phyloP scores from a whole-genome alignment of 2,329 filamentous ascomycete genomes.

The Neonectria coccinea region DNA sequence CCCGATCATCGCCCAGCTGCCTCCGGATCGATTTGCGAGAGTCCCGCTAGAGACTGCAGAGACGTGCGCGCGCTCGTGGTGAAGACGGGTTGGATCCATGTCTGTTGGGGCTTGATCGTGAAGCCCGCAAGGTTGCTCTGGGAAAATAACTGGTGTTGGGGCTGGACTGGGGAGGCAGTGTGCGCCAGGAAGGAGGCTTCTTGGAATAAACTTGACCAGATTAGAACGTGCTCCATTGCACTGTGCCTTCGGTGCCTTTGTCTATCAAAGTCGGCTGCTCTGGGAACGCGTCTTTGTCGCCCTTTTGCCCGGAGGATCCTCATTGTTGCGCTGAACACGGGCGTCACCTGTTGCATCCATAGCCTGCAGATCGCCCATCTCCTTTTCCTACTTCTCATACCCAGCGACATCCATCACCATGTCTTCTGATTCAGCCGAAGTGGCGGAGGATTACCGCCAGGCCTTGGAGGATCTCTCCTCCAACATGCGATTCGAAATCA shows the following conservation, averaged over 20 bases:
- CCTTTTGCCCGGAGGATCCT: conserved; percentile 23
- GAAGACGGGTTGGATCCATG: conserved; percentile 35
- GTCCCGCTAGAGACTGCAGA: conserved; percentile 23
- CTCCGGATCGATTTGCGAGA: conserved; percentile 24
- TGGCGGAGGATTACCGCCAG: conserved; percentile 94
- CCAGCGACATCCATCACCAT: conserved; percentile 50
- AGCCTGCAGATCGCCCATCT: conserved; percentile 26
- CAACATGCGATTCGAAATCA: conserved; percentile 95
- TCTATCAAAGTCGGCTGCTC: conserved; percentile 21
- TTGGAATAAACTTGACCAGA: conserved; percentile 48
- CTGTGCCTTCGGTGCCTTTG: conserved; percentile 34
- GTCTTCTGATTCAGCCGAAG: conserved; percentile 77
- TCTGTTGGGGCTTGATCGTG: conserved; percentile 38
- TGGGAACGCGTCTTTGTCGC: conserved; percentile 25
- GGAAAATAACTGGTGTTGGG: conserved; percentile 41
- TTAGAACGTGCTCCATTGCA: conserved; percentile 41
- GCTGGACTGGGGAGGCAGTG: conserved; percentile 40
- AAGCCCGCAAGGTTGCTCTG: conserved; percentile 39
- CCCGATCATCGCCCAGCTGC: conserved; percentile 22
- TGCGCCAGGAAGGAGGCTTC: conserved; percentile 38
- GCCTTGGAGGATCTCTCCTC: conserved; percentile 90
- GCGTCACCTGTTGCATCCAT: conserved; percentile 30
- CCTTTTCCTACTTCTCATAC: conserved; percentile 27
- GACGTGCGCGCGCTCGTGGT: conserved; percentile 28
- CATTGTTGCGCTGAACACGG: conserved; percentile 16